Evolutionary conservation across 2,329 filamentous ascomycete genomes (phyloP).

Genomic region (Didymella segeticola): DNA sequence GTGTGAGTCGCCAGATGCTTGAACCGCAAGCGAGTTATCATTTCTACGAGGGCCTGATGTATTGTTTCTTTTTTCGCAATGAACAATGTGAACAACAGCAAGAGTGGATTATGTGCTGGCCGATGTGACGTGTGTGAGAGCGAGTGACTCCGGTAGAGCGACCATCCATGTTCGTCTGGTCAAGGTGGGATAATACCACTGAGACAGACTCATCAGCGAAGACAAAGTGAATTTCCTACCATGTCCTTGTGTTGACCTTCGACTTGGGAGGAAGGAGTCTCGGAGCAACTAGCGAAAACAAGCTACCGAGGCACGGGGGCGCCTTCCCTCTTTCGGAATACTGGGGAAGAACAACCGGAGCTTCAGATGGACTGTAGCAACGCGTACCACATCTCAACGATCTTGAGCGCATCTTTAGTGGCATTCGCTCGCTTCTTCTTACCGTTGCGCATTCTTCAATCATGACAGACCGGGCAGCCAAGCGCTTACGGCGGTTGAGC

Average conservation of each 20-base stretch:
- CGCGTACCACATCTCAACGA: conserved; percentile 5
- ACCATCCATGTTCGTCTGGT: too few relatives aligned
- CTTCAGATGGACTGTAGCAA: conserved; percentile 10
- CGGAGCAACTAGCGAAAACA: not conserved
- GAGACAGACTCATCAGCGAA: too few relatives aligned
- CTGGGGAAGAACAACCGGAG: conserved; percentile 11
- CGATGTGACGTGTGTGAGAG: too few relatives aligned
- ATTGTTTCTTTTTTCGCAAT: not conserved
- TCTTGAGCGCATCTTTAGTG: not conserved
- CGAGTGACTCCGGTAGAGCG: too few relatives aligned
- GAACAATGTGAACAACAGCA: too few relatives aligned
- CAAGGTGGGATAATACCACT: too few relatives aligned
- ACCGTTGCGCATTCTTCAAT: not conserved
- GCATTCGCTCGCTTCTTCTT: not conserved
- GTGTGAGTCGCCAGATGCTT: not conserved
- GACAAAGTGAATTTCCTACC: not conserved
- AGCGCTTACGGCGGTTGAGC: conserved; percentile 51
- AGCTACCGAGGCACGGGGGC: conserved; percentile 13
- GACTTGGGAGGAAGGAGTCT: not conserved
- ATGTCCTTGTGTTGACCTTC: not conserved
- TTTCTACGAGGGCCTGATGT: not conserved
- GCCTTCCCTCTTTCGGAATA: conserved; percentile 14
- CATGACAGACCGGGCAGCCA: conserved; percentile 45
- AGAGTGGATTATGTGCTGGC: too few relatives aligned
- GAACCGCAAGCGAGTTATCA: not conserved